Evolutionary conservation across 495 filamentous ascomycete species (phyloP), one percentile per base, ranked within the genome.

Genomic region (Stereocaulon alpinum): DNA sequence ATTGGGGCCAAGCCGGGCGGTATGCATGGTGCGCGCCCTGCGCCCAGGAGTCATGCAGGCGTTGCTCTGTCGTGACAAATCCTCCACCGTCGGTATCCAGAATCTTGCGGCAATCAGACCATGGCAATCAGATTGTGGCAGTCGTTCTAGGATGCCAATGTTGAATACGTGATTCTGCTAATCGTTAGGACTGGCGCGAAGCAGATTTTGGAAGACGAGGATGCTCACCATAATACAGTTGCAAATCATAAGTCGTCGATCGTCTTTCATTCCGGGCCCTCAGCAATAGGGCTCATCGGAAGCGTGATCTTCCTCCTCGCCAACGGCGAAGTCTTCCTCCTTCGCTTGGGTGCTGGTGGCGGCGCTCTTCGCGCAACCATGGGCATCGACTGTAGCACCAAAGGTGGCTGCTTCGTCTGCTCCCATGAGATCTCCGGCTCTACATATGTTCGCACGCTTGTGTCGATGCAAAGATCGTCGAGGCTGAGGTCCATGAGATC

Each of bases 231-330:
- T 40, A 48, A 40, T 18, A 29, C 30, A 30, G 32, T 40, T 12
- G 11, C 14, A n/a, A 18, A 50, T 48, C 40, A 56, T 43, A 15
- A 40, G 44, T 40, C 42, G 14, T 48, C 3, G 17, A 40, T 18
- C 40, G 20, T 41, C 29, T 40, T 18, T 62, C 62, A 65, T 50
- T 63, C 63, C 42, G 22, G 47, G 17, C 53, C 37, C 40, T 66
- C 64, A 29, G 59, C 41, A 42, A 67, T 67, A 37, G 65, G 65
- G 40, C 57, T 65, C 65, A 67, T 63, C 27, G 44, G 54, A 22
- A 55, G 17, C 40, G 56, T 40, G 10, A 54, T 24, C 43, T 60
- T 61, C 52, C 32, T 66, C 32, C 52, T 61, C 29, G 51, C 50
- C 40, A 61, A 55, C 18, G 61, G 52, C 42, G 63, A 59, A 47